Evolutionary conservation across 164 flowering plant species (phyloP).

Genomic region (Stephania japonica): DNA sequence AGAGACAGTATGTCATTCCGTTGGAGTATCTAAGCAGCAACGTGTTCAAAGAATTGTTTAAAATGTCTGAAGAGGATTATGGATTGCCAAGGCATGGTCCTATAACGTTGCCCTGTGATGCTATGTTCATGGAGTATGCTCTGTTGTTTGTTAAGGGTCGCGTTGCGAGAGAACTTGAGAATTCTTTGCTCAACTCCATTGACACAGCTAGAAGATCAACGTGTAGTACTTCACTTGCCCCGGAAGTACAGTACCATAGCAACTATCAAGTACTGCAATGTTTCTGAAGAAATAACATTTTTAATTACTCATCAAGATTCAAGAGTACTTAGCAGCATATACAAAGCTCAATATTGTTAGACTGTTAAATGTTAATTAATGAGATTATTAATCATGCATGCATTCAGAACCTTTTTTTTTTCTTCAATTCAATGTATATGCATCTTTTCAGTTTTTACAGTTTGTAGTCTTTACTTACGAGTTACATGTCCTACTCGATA

Average conservation of each 20-base stretch:
- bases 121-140: constrained; percentile 13
- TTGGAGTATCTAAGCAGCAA: constrained; percentile 9
- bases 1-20: constrained; percentile 15
- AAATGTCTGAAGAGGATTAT: constrained; percentile 22
- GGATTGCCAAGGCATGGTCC: constrained; percentile 20
- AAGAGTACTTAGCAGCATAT: too few relatives aligned
- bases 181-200: background rate
- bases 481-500: too few relatives aligned
- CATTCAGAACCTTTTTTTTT: too few relatives aligned
- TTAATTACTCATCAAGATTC: background rate
- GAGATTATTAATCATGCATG: too few relatives aligned
- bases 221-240: background rate
- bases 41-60: constrained; percentile 15
- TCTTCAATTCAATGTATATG: too few relatives aligned
- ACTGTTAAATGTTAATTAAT: too few relatives aligned
- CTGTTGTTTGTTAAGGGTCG: background rate
- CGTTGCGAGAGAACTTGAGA: background rate
- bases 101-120: constrained; percentile 11
- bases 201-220: background rate
- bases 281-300: constrained; percentile 3
- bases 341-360: too few relatives aligned
- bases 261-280: constrained; percentile 7
- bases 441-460: too few relatives aligned
- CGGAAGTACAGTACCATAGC: background rate
- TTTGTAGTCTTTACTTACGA: too few relatives aligned